Base-by-base conservation (phyloP, 2,329 filamentous ascomycete species). In the Hypoxylon sp. region DNA sequence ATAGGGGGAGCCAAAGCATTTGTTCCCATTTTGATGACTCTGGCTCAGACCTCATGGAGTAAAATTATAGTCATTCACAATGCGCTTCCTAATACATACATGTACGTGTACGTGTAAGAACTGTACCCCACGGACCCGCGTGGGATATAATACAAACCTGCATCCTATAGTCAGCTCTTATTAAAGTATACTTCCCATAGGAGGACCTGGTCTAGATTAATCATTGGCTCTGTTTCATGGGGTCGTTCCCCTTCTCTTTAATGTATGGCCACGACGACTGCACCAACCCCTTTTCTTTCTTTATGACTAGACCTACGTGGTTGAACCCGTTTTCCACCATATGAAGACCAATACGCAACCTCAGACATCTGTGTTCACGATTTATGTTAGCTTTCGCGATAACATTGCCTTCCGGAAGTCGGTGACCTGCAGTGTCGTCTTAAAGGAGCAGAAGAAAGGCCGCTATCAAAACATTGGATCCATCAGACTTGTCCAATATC, bases 41-140 rank as follows among this genome's bases (percentile, higher is more conserved):
- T 10, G 35, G 19, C 17, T 29, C n/a, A 39, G 17, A 53, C 8
- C 4, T 26, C 19, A 2, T 44, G 35, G 11, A 44, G 11, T 17
- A 44, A 3, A n/a, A 26, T 17, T 42, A 22, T 17, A 48, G 9
- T 19, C 39, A 19, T 29, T 48, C 22, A 14, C 24, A 29, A 26
- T 29, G 22, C 26, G 22, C 46, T 48, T 29, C 13, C 22, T 39
- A 37, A 63, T 42, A 33, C 10, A 22, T 26, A 47, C 39, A 35
- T 6, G n/a, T 37, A 29, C 29, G 11, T 11, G 9, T 59, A 58
- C 39, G 5, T 55, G 33, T 50, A 56, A 47, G 50, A 47, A 37
- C 44, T 52, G 26, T 46, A 63, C 59, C 57, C 63, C 63, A 53
- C 63, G 57, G 47, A 13, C 19, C 52, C 13, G 47, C 52, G 52